These are phyloP conservation scores for Aspergillus awamori DNA, from an alignment of 2,329 filamentous ascomycete genomes.

Conservation along the genomic window DNA sequence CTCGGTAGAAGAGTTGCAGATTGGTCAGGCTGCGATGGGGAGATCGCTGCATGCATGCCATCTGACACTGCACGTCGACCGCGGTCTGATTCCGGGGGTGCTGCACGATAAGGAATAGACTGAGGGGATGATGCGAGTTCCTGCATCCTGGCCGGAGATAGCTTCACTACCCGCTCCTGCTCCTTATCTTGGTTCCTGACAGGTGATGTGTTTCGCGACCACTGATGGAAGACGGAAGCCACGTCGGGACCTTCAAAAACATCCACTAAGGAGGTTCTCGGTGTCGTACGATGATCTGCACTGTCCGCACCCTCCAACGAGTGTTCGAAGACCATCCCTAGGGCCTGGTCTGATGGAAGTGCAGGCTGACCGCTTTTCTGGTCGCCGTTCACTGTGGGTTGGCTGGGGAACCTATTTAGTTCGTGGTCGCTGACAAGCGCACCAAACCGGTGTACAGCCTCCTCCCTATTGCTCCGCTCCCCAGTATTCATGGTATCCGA, in stretches of 20 bases:
- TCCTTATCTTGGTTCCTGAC: constrained; percentile 30
- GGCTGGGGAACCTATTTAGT: constrained; percentile 2
- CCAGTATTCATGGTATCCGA: background rate
- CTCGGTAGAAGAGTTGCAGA: constrained; percentile 27
- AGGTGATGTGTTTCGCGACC: constrained; percentile 30
- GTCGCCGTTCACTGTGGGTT: constrained; percentile 12
- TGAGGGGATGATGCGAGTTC: constrained; percentile 58
- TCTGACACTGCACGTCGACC: constrained; percentile 29
- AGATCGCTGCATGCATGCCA: constrained; percentile 14
- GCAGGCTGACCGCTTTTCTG: constrained; percentile 20
- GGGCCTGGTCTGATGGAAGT: constrained; percentile 19
- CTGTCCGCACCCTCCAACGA: constrained; percentile 12
- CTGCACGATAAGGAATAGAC: constrained; percentile 55
- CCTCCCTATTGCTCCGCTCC: constrained; percentile 2
- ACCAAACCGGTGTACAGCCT: background rate
- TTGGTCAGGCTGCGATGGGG: constrained; percentile 15
- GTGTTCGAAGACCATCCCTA: constrained; percentile 26
- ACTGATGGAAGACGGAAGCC: constrained; percentile 27
- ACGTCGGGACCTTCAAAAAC: constrained; percentile 33
- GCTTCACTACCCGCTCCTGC: constrained; percentile 45
- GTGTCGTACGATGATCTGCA: constrained; percentile 13
- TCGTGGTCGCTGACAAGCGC: constrained; percentile 4
- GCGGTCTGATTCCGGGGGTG: constrained; percentile 27
- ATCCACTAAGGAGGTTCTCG: constrained; percentile 31
- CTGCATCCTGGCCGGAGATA: constrained; percentile 58